Evolutionary conservation across 78 protist genomes (phyloP).

Genomic region (Dictyostelium purpureum): DNA sequence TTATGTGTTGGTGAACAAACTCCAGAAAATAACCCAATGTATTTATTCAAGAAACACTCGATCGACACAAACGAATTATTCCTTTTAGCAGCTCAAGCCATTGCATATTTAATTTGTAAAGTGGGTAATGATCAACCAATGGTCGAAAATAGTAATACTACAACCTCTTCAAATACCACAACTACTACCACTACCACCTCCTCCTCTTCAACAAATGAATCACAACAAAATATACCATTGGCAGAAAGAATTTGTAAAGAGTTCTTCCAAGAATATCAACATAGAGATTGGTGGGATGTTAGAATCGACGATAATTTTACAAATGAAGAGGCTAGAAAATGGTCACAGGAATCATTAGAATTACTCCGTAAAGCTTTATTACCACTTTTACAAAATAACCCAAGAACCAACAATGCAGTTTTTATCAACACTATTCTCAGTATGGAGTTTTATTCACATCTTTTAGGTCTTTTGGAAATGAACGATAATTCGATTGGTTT

Average conservation of each 20-base stretch:
- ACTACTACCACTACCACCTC: background rate
- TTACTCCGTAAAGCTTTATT: conserved; percentile 29
- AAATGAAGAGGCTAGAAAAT: conserved; percentile 12
- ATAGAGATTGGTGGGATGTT: conserved; percentile 79
- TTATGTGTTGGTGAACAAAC: conserved; percentile 75
- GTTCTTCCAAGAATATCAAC: conserved; percentile 33
- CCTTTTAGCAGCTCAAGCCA: conserved; percentile 68
- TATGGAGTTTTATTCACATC: conserved; percentile 65
- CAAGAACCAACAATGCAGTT: conserved; percentile 21
- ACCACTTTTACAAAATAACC: conserved; percentile 29
- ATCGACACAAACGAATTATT: conserved; percentile 74
- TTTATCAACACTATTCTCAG: conserved; percentile 13
- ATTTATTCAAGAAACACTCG: conserved; percentile 59
- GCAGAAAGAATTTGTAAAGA: conserved; percentile 47
- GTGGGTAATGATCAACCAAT: conserved; percentile 9
- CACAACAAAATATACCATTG: background rate
- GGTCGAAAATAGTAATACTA: background rate
- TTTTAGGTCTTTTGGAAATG: conserved; percentile 64
- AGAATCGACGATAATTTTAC: conserved; percentile 71
- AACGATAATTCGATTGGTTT: conserved; percentile 68
- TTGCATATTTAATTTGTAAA: conserved; percentile 21
- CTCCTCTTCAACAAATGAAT: background rate
- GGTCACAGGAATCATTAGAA: conserved; percentile 52
- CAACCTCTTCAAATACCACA: conserved; percentile 1
- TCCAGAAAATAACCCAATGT: conserved; percentile 39